Conservation (phyloP, 2,329 filamentous ascomycete genomes). For the Harringtonia lauricola region DNA sequence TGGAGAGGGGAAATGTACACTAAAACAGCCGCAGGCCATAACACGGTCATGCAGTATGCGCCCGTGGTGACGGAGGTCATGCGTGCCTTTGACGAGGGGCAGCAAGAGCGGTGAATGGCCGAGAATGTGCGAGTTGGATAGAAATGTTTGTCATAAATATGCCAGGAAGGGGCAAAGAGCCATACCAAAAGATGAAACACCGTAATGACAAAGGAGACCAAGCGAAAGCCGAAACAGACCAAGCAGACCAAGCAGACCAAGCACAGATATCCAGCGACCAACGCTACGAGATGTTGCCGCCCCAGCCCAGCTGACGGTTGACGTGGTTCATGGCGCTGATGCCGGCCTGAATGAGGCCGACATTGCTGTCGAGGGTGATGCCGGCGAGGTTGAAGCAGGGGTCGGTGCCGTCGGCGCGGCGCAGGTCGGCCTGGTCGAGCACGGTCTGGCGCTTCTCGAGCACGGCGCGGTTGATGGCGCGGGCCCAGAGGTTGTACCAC, state of each 20-base stretch:
- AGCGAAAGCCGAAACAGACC: too few species aligned
- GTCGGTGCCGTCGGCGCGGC: slow-evolving; percentile 27
- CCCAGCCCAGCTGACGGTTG: slow-evolving; percentile 44
- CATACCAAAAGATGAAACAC: background rate
- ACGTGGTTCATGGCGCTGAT: slow-evolving; percentile 39
- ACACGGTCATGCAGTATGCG: slow-evolving; percentile 54
- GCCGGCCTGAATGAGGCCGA: slow-evolving; percentile 34
- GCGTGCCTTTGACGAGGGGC: slow-evolving; percentile 44
- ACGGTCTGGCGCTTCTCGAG: slow-evolving; percentile 43
- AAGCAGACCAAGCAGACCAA: too few species aligned
- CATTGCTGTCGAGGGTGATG: slow-evolving; percentile 25
- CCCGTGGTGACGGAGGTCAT: slow-evolving; percentile 53
- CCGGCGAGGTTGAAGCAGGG: slow-evolving; percentile 24
- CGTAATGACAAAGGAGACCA: background rate
- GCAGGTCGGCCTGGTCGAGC: slow-evolving; percentile 46
- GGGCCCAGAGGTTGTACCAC: slow-evolving; percentile 53
- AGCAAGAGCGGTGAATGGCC: background rate
- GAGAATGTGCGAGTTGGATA: background rate
- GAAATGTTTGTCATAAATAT: background rate
- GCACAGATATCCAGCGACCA: too few species aligned
- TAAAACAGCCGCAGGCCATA: slow-evolving; percentile 57
- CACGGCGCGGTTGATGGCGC: slow-evolving; percentile 47
- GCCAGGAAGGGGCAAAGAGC: background rate
- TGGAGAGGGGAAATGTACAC: too few species aligned
- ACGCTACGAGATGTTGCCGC: slow-evolving; percentile 17